Evolutionary conservation across 768 basidiomycete genomes (phyloP), one percentile per base, ranked within the genome.

Genomic region (Suillus luteus): DNA sequence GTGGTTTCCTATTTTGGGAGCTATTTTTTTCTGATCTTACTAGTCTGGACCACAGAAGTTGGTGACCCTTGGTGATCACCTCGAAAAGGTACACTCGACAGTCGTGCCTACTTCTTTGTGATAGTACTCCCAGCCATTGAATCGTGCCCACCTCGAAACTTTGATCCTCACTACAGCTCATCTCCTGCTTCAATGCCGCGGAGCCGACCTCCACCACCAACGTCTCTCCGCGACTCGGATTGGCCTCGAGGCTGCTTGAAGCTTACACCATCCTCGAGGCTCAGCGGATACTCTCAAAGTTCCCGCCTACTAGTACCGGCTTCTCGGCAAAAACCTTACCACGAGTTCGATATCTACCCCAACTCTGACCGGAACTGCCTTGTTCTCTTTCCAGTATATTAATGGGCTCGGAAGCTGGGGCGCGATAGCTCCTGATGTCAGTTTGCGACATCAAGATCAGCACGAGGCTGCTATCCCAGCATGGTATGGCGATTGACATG

Each of bases 1-100:
- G 60, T 52, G 60, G 72, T 64, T 73, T 41, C 73, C 73, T 67
- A 43, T 62, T 76, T 76, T 12, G 62, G 33, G 33, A 35, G 31
- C 31, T 31, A 3, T 31, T 31, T 31, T 27, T 31, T 31, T 31
- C 31, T 31, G 31, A 31, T 31, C 31, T 31, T 31, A 31, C 31
- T 31, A 31, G 31, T 33, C 52, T 54, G 52, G 52, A 33, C 31
- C 49, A 15, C 49, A 27, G 49, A 51, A 51, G 55, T 38, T 38
- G 37, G 22, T 38, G 54, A 38, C 31, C 55, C 15, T 22, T 15
- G 55, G 55, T 41, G 17, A 58, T 58, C 57, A 40, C 17, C 38
- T 38, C 8, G 5, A 57, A 38, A 41, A 41, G 57, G 38, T 58
- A 40, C 55, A 8, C 8, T 5, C 51, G 15, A 43, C 43, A 17